Base-by-base conservation (phyloP, 2,329 filamentous ascomycete species). In the Hansfordia pulvinata region DNA sequence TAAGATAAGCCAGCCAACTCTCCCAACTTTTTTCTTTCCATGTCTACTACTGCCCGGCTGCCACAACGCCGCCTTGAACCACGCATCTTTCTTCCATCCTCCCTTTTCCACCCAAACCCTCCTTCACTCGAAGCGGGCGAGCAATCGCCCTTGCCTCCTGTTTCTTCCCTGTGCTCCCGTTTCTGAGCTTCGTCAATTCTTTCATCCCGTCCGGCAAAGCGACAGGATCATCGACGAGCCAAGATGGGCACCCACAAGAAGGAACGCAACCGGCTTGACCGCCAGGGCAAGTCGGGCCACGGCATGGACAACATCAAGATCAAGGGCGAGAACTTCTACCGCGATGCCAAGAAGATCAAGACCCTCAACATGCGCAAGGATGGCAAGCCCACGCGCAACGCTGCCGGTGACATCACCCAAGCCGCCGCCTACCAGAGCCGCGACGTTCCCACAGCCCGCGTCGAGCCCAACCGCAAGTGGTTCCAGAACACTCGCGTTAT, bases 261-360 rank as follows among this genome's bases (percentile, higher is more conserved):
- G 58, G 88, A 96, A 59, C 75, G 74, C 37, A 69, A 62, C 52
- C 76, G 88, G 58, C 79, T 80, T 52, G 69, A 68, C 61, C 80
- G 85, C 53, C 76, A 94, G 68, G 84, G 83, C 41, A 88, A 86
- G 60, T 70, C 69, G 26, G 70, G 71, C 39, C 79, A 90, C 72
- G 84, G 84, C 52, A 84, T 93, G 72, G 75, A 60, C 44, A 96
- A 96, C 60, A 82, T 96, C 47, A 83, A 77, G 46, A 66, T 75
- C 43, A 98, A 98, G 62, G 90, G 90, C 58, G 88, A 96, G 66
- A 96, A 96, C 64, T 98, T 96, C 62, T 96, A 96, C 63, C 75
- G 23, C 16, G 15, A 24, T 63, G 83, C 81, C 43, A 94, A 94
- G 61, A 85, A 84, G 58, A 69, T 93, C 41, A 92, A 88, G 62